Base-by-base conservation (phyloP, 177 flowering plant species). In the Vitis hybrid region DNA sequence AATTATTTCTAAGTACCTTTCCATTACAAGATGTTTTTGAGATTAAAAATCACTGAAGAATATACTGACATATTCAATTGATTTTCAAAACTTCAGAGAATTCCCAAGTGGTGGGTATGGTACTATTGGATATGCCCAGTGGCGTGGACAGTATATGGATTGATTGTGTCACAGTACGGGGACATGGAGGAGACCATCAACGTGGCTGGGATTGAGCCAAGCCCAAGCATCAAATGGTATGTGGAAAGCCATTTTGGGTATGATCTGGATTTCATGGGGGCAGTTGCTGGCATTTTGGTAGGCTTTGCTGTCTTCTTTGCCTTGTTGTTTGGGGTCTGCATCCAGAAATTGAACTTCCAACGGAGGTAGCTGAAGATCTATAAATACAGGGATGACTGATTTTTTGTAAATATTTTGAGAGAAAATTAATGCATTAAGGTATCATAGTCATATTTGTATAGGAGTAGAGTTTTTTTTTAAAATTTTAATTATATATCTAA, bases 51-150 rank as follows among this genome's bases (percentile, higher is more conserved):
- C 9, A 38, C 2, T 0, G 9, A 5, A 38, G 47, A 38, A 38
- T 5, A 38, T 5, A 38, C 47, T 38, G 47, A 38, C 47, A 38
- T 6, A 38, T 7, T 5, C 47, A 38, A 38, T 38, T 38, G 52
- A 51, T 44, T 18, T 57, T 11, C 17, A 13, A 59, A 71, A 18
- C 19, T 22, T 14, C 75, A 80, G 86, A 81, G 63, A 68, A 85
- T 85, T 44, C 89, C 90, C 60, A 82, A 80, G 66, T 83, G 90
- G 88, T 87, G 90, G 90, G 51, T 77, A 3, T 87, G 90, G 90
- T 85, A 82, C 59, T 83, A 84, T 73, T 87, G 83, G 84, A 80
- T 85, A 2, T 83, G 86, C 81, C 89, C 90, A 1, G 74, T 86
- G 50, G 84, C 87, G 3, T 87, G 89, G 90, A 85, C 90, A 11